Evolutionary conservation across 2,329 filamentous ascomycete genomes (phyloP).

Genomic region (Incumbomyces delicatus): DNA sequence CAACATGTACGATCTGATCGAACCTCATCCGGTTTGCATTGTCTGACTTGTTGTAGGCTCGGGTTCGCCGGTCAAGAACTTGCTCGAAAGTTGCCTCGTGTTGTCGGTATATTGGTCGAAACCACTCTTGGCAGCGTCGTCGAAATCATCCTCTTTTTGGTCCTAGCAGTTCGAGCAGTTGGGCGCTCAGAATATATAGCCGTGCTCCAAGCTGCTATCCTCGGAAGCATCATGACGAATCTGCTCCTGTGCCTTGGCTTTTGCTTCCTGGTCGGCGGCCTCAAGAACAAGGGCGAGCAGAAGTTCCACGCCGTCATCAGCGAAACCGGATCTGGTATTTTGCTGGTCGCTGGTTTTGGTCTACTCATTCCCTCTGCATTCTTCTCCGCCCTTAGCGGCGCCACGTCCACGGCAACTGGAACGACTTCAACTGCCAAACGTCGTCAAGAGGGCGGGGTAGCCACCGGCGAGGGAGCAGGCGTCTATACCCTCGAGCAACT

Average conservation of each 20-base stretch:
- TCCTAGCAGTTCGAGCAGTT: slow-evolving; percentile 45
- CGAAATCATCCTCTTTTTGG: slow-evolving; percentile 74
- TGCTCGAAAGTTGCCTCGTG: slow-evolving; percentile 65
- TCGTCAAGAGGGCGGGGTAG: background rate
- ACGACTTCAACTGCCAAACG: background rate
- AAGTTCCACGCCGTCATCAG: slow-evolving; percentile 65
- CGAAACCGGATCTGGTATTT: slow-evolving; percentile 66
- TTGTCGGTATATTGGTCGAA: slow-evolving; percentile 43
- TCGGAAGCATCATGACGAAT: slow-evolving; percentile 75
- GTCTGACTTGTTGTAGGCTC: slow-evolving; percentile 36
- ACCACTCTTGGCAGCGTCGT: slow-evolving; percentile 61
- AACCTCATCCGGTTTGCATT: background rate
- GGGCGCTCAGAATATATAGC: slow-evolving; percentile 36
- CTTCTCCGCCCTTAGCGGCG: slow-evolving; percentile 44
- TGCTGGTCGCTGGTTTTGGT: slow-evolving; percentile 63
- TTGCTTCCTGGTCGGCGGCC: slow-evolving; percentile 69
- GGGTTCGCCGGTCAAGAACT: slow-evolving; percentile 66
- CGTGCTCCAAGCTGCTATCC: slow-evolving; percentile 75
- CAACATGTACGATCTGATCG: slow-evolving; percentile 34
- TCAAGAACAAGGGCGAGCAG: slow-evolving; percentile 54
- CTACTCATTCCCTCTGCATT: slow-evolving; percentile 38
- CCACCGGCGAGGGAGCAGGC: slow-evolving; percentile 15
- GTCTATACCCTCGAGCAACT: slow-evolving; percentile 34
- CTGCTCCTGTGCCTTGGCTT: slow-evolving; percentile 68
- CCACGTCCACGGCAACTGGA: slow-evolving; percentile 26